Evolutionary conservation across 768 basidiomycete species (phyloP), one percentile per base, ranked within the genome.

Genomic region (Lactarius psammicola): DNA sequence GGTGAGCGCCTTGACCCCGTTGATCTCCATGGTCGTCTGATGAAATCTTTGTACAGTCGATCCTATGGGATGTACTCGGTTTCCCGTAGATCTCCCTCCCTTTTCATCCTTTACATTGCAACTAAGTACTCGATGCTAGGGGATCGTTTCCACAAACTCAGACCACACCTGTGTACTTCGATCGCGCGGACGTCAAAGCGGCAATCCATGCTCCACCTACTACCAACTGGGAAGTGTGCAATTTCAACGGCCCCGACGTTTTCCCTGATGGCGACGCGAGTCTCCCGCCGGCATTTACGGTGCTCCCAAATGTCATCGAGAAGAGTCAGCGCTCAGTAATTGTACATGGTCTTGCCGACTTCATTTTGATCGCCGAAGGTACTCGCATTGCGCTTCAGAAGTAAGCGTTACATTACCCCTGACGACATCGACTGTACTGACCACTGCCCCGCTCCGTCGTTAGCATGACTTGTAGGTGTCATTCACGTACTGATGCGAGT

Each of bases 31-130:
- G 18, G 4, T 20, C 11, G 4, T 40, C 11, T 70, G n/a, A 71
- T 34, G 4, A 13, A 4, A 20, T 31, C 33, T n/a, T n/a, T 18
- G 0, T 30, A 13, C 53, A 80, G 69, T 89, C 89, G 0, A 79
- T 88, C 49, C 77, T 88, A 15, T 91, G 88, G 89, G 89, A 91
- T 66, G 88, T 90, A 7, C 86, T 91, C 33, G 89, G 89, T n/a
- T 90, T 88, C 81, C 89, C 89, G 85, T 89, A 70, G 38, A 85
- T 73, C 1, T 11, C 36, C 1, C 9, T 7, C 3, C 8, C 4
- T 23, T 57, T 56, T 40, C 28, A n/a, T n/a, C 28, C 40, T 23
- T 54, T 64, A 6, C 36, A 56, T 40, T 15, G 53, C 23, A 3
- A 31, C 17, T 26, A 17, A 31, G 31, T 28, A 11, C 7, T 15